phyloP scores from a whole-genome alignment of 139 green algal species.

The Pseudopediastrum boryanum region DNA sequence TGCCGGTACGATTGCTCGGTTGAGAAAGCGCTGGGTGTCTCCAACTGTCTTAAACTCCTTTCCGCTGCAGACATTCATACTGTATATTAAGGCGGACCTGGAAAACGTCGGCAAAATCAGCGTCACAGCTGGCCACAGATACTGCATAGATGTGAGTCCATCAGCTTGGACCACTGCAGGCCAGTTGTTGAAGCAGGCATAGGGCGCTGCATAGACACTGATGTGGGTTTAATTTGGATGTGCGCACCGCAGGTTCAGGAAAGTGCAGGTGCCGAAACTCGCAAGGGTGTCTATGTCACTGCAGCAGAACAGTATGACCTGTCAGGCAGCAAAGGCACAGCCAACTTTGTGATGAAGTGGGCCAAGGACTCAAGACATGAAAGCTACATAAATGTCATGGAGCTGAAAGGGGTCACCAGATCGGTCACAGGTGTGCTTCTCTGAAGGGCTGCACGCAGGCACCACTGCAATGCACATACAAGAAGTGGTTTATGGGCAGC shows the following conservation, averaged over 20 bases:
- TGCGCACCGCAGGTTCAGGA: conserved; percentile 63
- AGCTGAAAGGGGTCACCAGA: conserved; percentile 69
- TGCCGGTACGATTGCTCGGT: neutral
- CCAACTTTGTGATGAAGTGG: conserved; percentile 78
- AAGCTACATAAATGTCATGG: conserved; percentile 60
- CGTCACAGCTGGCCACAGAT: conserved; percentile 47
- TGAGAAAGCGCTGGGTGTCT: neutral
- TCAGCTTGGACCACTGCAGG: neutral
- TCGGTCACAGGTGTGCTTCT: conserved; percentile 6
- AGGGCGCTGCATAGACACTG: neutral
- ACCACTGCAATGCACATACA: too few relatives aligned
- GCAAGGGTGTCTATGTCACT: conserved; percentile 60
- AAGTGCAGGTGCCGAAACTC: conserved; percentile 56
- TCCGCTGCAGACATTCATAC: conserved; percentile 63
- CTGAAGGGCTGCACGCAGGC: neutral
- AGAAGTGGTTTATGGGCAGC: too few relatives aligned
- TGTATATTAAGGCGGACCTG: conserved; percentile 68
- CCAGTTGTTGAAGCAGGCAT: neutral
- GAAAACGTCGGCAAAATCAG: conserved; percentile 67
- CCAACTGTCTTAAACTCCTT: neutral
- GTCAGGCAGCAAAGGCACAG: conserved; percentile 64
- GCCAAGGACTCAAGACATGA: conserved; percentile 50
- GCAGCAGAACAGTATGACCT: conserved; percentile 61
- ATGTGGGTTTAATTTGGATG: neutral
- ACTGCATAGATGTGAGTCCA: conserved; percentile 59